Evolutionary conservation across 805 yeast genomes (phyloP), one percentile per base, ranked within the genome.

Genomic region (Saccharomycopsis microspora): DNA sequence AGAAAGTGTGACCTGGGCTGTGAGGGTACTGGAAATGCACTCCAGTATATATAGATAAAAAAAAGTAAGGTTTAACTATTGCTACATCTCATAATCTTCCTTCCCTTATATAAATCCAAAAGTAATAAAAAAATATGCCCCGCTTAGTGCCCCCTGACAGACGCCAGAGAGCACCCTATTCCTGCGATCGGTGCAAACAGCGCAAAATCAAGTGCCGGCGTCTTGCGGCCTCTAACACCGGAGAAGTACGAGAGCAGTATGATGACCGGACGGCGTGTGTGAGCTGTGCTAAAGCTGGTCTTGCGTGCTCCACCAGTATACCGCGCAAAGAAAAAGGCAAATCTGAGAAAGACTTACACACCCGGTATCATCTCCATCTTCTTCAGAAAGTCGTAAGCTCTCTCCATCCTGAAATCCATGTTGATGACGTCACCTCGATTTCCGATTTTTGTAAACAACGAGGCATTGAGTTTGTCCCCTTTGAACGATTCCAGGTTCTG

Each of bases 121-220:
- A 19, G 19, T 19, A 19, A 19, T 19, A 19, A 19, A 19, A 19
- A 19, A 19, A 19, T 57, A 53, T 32, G 39, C 27, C 54, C 53
- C 3, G 52, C 44, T 19, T 57, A 51, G 50, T 50, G 4, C 53
- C 53, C 9, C 45, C 46, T 19, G 48, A 39, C 9, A 37, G 44
- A 34, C 40, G 53, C 11, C 43, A 47, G 30, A 35, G 53, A n/a
- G 53, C 53, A 4, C 34, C 44, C 10, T 50, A 40, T 39, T 46
- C 50, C 31, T 50, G 53, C 32, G 53, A 50, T 30, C 36, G 51
- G 3, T 50, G 53, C 48, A 50, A 47, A 29, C 44, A 41, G 34
- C 27, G 50, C 5, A 50, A 50, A 43, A 50, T 50, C 45, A 50
- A 50, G 42, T 50, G 53, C 34, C 40, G 39, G 5, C 29, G 52